Evolutionary conservation across 176 grass and related monocot genomes (phyloP), one percentile per base, ranked within the genome.

Genomic region (Bolboschoenus planiculmis): DNA sequence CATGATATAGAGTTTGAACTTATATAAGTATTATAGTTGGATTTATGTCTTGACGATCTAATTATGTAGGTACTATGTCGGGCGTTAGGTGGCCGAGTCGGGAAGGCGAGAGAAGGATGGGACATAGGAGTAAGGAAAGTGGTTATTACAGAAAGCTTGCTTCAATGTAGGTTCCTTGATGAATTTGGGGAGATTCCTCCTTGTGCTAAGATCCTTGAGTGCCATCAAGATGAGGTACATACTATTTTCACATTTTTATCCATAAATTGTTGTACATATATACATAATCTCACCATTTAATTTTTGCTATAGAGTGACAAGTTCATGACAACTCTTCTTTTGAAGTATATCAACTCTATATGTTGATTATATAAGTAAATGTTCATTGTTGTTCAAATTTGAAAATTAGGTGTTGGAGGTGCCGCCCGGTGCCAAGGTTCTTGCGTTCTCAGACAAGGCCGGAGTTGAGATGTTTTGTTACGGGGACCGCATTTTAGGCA

Each of bases 141-240:
- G 60, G 42, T 83, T 70, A 83, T 93, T 40, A 59, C 50, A 5
- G 63, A 83, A 18, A 37, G n/a, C 33, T 53, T 90, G 64, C 35
- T 73, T 59, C 72, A 81, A 51, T 81, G 58, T n/a, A 65, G 78
- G 70, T 88, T 87, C 81, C 80, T 88, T 34, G 66, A 84, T 40
- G 87, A 67, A 42, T 79, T 87, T 26, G 61, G 23, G 40, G 74
- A 87, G 13, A 56, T 88, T 20, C 85, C 88, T 13, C 33, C 11
- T 10, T 66, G 48, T 14, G 89, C 89, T 83, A 93, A 61, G 78
- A 91, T 98, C 88, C 86, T 90, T 3, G 74, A 98, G 80, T 81
- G 87, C 37, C 95, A 98, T 42, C 95, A 87, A 85, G 92, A 95
- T 71, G 95, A 95, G 90, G 94, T 96, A 54, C 2, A 40, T 48